Base-by-base conservation (phyloP, 78 protist genomes). In the Speleostelium caveatum region DNA sequence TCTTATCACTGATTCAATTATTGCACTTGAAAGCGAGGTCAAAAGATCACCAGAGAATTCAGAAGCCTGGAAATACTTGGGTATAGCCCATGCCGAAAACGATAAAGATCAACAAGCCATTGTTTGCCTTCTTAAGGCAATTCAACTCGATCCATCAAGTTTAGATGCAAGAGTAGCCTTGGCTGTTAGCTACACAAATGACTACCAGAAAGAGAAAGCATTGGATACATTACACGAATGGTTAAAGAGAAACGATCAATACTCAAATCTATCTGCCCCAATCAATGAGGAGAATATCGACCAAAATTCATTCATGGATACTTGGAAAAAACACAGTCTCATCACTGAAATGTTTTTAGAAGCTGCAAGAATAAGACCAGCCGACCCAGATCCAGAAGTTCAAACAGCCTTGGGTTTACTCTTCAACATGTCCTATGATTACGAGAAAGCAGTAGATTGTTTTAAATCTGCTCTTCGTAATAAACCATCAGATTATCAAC, bases 51-150 rank as follows among this genome's bases (percentile, higher is more conserved):
- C 94, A 16, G 76, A 73, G n/a, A 86, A 91, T 77, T 36, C 75
- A 1, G 74, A 38, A 49, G 95, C 96, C 28, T 96, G 98, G 98
- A 92, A 68, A 79, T 21, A 60, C 32, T 90, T 96, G 17, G 97
- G 98, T 39, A 76, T 74, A 26, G 92, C 96, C 19, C 98, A 96
- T 42, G 98, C 98, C 0, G 98, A 96, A 83, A 76, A 83, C 66
- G 98, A 96, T 65, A 60, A 90, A 42, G 98, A 95, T 67, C 28
- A 30, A 32, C 42, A 75, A 66, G 98, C 98, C 24, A 93, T 95
- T 30, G 26, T 67, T 0, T 96, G 96, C 21, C 73, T 96, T 17
- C 16, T 69, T 16, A 45, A 75, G 14, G 94, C 95, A 17, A 62
- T 90, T 42, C 63, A 39, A n/a, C 10, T 79, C 24, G 95, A 95